Evolutionary conservation across 495 filamentous ascomycete genomes (phyloP).

Genomic region (Usnea hakonensis): DNA sequence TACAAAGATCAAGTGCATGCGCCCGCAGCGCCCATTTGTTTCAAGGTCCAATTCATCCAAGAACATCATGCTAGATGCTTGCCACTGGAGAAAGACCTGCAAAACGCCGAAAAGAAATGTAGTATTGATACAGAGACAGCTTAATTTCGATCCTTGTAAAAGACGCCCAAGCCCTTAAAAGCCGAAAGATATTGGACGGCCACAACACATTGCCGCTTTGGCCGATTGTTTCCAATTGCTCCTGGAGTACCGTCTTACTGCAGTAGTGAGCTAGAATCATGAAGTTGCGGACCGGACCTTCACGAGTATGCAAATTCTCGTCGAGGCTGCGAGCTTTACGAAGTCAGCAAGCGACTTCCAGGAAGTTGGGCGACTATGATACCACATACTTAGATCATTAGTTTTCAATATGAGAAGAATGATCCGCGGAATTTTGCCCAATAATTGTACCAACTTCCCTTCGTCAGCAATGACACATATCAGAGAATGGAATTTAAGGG

Average conservation of each 20-base stretch:
- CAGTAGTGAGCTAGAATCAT: slow-evolving; percentile 93
- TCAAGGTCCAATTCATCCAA: neutral
- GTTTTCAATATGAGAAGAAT: slow-evolving; percentile 96
- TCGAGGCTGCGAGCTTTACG: slow-evolving; percentile 71
- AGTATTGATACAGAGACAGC: slow-evolving; percentile 50
- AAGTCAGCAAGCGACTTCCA: slow-evolving; percentile 14
- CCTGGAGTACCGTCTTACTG: slow-evolving; percentile 77
- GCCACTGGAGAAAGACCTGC: slow-evolving; percentile 10
- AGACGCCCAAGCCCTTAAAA: slow-evolving; percentile 48
- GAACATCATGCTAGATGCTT: slow-evolving; percentile 10
- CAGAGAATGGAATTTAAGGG: neutral
- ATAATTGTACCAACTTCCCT: slow-evolving; percentile 61
- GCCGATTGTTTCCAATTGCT: slow-evolving; percentile 67
- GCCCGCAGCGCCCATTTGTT: neutral
- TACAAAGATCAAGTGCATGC: neutral
- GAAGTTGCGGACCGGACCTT: slow-evolving; percentile 82
- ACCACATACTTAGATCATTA: slow-evolving; percentile 75
- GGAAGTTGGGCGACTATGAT: neutral
- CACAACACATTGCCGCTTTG: slow-evolving; percentile 48
- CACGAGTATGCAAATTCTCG: slow-evolving; percentile 82
- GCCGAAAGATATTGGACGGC: slow-evolving; percentile 47
- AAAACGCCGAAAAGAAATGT: slow-evolving; percentile 20
- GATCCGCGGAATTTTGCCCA: slow-evolving; percentile 81
- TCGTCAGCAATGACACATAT: neutral
- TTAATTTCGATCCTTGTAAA: slow-evolving; percentile 59